These are phyloP conservation scores for Dactylis glomerata DNA, from an alignment of 176 grass and related monocot genomes.

Conservation along the genomic window DNA sequence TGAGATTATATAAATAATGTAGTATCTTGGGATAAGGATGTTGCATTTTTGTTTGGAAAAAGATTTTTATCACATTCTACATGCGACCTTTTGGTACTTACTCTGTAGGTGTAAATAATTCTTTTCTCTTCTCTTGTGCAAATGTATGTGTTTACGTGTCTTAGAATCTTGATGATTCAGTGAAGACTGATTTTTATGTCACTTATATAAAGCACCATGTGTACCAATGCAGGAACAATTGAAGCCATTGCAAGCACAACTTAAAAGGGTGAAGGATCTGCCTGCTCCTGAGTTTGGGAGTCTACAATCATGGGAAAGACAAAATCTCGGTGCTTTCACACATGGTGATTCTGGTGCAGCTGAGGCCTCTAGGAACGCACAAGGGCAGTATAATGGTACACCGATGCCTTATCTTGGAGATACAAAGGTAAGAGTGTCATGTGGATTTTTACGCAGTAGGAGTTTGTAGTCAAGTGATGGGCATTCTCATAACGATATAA, in stretches of 20 bases:
- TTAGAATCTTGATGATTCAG: slow-evolving; percentile 12
- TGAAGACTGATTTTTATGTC: slow-evolving; percentile 13
- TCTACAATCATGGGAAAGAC: slow-evolving; percentile 90
- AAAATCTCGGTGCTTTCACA: slow-evolving; percentile 50
- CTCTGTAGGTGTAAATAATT: neutral
- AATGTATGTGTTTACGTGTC: neutral
- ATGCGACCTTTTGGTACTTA: slow-evolving; percentile 11
- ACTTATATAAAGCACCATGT: neutral
- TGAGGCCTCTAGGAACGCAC: slow-evolving; percentile 64
- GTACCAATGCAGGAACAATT: slow-evolving; percentile 68
- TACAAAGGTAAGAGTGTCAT: slow-evolving; percentile 57
- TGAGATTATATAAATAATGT: slow-evolving; percentile 6
- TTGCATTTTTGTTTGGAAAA: neutral
- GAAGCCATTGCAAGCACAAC: slow-evolving; percentile 71
- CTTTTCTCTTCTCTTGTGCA: neutral
- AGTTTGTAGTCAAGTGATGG: slow-evolving; percentile 10
- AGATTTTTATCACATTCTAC: neutral
- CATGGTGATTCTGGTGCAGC: slow-evolving; percentile 52
- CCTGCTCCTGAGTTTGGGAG: slow-evolving; percentile 92
- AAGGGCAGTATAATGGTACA: slow-evolving; percentile 81
- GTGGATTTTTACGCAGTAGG: neutral
- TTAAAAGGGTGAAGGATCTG: slow-evolving; percentile 82
- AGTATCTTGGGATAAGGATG: neutral
- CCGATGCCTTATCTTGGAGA: slow-evolving; percentile 88
- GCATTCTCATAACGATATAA: neutral